Percentiles rank a stretch among this genome's conserved stretches.
These are phyloP conservation scores for Fusarium siculi DNA, from an alignment of 2,329 filamentous ascomycete species.

Conservation along the genomic window DNA sequence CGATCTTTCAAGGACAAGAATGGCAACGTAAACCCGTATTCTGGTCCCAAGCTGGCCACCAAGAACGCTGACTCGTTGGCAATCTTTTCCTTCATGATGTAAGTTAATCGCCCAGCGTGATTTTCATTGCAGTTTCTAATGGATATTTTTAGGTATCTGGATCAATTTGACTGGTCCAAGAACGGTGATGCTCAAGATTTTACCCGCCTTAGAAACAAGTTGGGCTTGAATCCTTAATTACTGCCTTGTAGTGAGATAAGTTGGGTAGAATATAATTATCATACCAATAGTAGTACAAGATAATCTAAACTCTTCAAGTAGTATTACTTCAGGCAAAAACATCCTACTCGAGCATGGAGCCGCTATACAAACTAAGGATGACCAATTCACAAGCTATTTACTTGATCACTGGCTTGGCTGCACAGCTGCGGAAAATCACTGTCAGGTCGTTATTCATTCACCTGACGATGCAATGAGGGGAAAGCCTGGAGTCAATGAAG, in stretches of 20 bases:
- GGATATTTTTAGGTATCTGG: not conserved
- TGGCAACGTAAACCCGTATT: not conserved
- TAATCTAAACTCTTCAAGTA: not conserved
- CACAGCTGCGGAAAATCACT: too few relatives aligned
- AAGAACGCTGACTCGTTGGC: slow-evolving; percentile 6
- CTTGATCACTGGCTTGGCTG: too few relatives aligned
- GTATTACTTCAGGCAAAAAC: too few relatives aligned
- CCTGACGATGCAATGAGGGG: too few relatives aligned
- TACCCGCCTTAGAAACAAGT: not conserved
- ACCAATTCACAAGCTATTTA: too few relatives aligned
- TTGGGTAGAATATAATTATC: not conserved
- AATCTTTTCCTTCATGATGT: slow-evolving; percentile 14
- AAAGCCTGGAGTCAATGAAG: too few relatives aligned
- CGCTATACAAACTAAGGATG: too few relatives aligned
- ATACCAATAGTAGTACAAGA: not conserved
- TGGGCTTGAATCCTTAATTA: not conserved
- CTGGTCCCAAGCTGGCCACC: not conserved
- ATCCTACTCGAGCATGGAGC: too few relatives aligned
- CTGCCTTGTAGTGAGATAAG: fast-evolving
- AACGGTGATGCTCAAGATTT: not conserved
- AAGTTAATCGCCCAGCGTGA: too few relatives aligned
- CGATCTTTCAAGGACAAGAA: not conserved
- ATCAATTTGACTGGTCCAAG: not conserved
- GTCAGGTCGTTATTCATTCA: too few relatives aligned
- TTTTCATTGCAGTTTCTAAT: too few relatives aligned